Evolutionary conservation across 2,329 filamentous ascomycete genomes (phyloP).

Genomic region (Hymenoscyphus fructigenus): DNA sequence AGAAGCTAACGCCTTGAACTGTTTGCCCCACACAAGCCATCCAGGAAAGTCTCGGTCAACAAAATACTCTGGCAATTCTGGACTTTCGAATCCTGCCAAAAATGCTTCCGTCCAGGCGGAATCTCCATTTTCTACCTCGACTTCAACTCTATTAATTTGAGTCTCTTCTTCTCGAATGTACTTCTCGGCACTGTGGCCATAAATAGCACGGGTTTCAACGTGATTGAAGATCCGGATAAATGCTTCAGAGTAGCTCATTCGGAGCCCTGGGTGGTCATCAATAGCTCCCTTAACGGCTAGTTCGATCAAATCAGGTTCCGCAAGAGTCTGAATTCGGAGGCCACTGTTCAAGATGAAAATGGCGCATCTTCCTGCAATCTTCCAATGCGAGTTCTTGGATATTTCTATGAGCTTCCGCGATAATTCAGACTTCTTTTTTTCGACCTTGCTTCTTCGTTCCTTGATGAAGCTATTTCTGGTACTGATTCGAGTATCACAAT

Average conservation of each 20-base stretch:
- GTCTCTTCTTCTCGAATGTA: constrained; percentile 80
- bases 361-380: constrained; percentile 85
- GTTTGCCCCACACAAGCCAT: constrained; percentile 94
- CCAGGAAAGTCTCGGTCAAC: constrained; percentile 90
- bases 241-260: constrained; percentile 77
- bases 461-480: constrained; percentile 73
- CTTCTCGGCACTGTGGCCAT: constrained; percentile 82
- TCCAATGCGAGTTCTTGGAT: constrained; percentile 87
- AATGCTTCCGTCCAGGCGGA: constrained; percentile 76
- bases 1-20: constrained; percentile 75
- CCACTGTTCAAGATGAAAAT: constrained; percentile 90
- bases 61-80: constrained; percentile 76
- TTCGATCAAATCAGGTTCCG: constrained; percentile 77
- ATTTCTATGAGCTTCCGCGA: constrained; percentile 78
- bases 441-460: constrained; percentile 72
- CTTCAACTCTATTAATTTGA: constrained; percentile 71
- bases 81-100: constrained; percentile 72
- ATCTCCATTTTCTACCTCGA: constrained; percentile 73
- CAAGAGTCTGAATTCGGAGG: constrained; percentile 86
- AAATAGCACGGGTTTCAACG: constrained; percentile 82
- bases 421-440: constrained; percentile 77
- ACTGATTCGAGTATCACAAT: constrained; percentile 57
- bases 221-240: constrained; percentile 77
- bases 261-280: constrained; percentile 84
- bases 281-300: constrained; percentile 80